A percentile compares a stretch with the other conserved stretches of the same genome.
These are phyloP conservation scores for Solanum bulbocastanum DNA, from an alignment of 257 asterid species.

Conservation along the genomic window DNA sequence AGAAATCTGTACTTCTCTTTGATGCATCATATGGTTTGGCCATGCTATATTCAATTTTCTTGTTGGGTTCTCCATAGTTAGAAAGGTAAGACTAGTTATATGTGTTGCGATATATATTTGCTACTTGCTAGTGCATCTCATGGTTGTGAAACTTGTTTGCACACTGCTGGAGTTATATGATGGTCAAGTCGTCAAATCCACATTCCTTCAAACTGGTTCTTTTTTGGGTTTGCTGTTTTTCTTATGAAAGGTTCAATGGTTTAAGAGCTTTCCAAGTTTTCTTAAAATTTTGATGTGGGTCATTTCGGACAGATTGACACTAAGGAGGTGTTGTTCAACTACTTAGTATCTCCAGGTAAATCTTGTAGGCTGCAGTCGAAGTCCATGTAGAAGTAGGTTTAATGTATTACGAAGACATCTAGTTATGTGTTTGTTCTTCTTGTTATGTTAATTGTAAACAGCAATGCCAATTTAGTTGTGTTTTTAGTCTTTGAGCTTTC, in stretches of 20 bases:
- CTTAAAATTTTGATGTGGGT: slow-evolving; percentile 10
- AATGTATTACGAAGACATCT: background rate
- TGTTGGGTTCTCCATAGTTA: background rate
- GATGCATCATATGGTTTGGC: background rate
- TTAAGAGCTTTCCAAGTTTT: background rate
- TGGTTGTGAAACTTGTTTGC: background rate
- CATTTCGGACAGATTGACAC: slow-evolving; percentile 11
- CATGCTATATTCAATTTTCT: background rate
- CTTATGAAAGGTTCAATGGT: background rate
- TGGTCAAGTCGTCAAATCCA: background rate
- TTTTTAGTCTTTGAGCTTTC: background rate
- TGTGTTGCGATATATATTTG: background rate
- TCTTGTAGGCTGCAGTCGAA: slow-evolving; percentile 1
- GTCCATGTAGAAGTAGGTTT: background rate
- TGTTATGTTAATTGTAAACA: background rate
- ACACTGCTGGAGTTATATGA: background rate
- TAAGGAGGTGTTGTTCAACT: slow-evolving; percentile 23
- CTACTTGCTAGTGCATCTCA: background rate
- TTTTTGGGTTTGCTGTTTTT: background rate
- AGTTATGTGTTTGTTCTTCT: background rate
- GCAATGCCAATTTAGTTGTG: background rate
- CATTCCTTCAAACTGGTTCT: background rate
- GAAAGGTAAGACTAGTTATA: background rate
- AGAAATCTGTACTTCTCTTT: background rate
- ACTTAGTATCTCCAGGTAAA: slow-evolving; percentile 23